A percentile compares a stretch with the other conserved stretches of the same genome.
Evolutionary conservation across 495 filamentous ascomycete species (phyloP).

Genomic region (Lasiosphaeria ovina): DNA sequence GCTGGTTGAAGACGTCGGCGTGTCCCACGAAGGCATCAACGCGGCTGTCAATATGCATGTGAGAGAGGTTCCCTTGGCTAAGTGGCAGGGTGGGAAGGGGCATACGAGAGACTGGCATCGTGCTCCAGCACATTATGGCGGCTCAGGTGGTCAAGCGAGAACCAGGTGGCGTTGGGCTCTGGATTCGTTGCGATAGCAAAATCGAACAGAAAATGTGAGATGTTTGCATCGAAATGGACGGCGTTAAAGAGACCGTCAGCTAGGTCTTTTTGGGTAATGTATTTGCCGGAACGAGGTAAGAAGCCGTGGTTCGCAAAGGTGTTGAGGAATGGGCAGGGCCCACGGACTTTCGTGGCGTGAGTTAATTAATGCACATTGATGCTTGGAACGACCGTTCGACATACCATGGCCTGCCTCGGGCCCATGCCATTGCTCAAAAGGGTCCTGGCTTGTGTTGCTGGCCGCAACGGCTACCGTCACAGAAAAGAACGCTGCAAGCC

Average conservation of each 20-base stretch:
- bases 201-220: slow-evolving; percentile 42
- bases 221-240: slow-evolving; percentile 33
- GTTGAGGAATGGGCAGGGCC: slow-evolving; percentile 39
- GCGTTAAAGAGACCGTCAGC: slow-evolving; percentile 25
- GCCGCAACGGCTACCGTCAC: slow-evolving; percentile 7
- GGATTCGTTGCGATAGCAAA: slow-evolving; percentile 45
- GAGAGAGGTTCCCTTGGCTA: slow-evolving; percentile 2
- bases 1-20: slow-evolving; percentile 45
- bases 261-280: slow-evolving; percentile 29
- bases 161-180: slow-evolving; percentile 49
- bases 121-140: slow-evolving; percentile 49
- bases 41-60: slow-evolving; percentile 28
- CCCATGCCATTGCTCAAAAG: slow-evolving; percentile 15
- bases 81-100: neutral
- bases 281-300: slow-evolving; percentile 30
- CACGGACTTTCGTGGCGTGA: slow-evolving; percentile 25
- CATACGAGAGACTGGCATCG: slow-evolving; percentile 43
- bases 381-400: neutral
- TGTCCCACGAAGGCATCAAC: slow-evolving; percentile 44
- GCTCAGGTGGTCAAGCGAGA: slow-evolving; percentile 45
- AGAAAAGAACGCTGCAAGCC: slow-evolving; percentile 5
- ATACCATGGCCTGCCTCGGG: slow-evolving; percentile 13
- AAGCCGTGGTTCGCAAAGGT: slow-evolving; percentile 34
- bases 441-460: slow-evolving; percentile 2
- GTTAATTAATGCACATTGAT: neutral